Evolutionary conservation across 148 eudicot genomes (phyloP), one percentile per base, ranked within the genome.

Genomic region (Mesembryanthemum crystallinum): DNA sequence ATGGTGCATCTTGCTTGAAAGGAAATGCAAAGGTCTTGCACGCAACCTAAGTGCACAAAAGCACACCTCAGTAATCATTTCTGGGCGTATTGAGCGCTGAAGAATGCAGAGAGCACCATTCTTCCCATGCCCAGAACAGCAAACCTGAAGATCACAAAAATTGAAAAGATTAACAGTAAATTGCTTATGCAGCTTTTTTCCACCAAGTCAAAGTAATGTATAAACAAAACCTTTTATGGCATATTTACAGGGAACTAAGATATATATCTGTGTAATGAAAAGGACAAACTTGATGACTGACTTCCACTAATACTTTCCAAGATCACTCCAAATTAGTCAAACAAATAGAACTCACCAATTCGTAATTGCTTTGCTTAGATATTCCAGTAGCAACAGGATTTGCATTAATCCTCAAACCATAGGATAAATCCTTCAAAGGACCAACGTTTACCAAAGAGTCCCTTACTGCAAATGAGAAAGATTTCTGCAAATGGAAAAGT

Each of bases 121-220:
- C 80, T 96, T 96, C 45, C 99, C 99, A 86, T 96, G 99, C 62
- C 99, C 99, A 78, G 99, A 96, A 84, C 99, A 96, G 85, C 96
- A 92, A 55, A 90, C 98, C 98, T 91, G 83, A 62, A 83, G 69
- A 77, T 29, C 25, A 71, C 28, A 21, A 64, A 64, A 25, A 32
- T 49, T 39, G 7, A 20, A n/a, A 68, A 42, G 43, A 23, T 47
- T 32, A 54, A 18, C 37, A 52, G 7, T 13, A 8, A 21, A 35
- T 1, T 8, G 20, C 54, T 30, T 63, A 51, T 61, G 68, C 47
- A 57, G 27, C 27, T 57, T 5, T 57, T 6, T 21, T 1, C 6
- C 12, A 21, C 4, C n/a, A 5, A n/a, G 8, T 23, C 1, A n/a
- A 21, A 23, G 18, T 18, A 21, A 57, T 18, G 11, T 5, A 23